Base-by-base conservation (phyloP, 805 yeast species). In the Wickerhamomyces pijperi region DNA sequence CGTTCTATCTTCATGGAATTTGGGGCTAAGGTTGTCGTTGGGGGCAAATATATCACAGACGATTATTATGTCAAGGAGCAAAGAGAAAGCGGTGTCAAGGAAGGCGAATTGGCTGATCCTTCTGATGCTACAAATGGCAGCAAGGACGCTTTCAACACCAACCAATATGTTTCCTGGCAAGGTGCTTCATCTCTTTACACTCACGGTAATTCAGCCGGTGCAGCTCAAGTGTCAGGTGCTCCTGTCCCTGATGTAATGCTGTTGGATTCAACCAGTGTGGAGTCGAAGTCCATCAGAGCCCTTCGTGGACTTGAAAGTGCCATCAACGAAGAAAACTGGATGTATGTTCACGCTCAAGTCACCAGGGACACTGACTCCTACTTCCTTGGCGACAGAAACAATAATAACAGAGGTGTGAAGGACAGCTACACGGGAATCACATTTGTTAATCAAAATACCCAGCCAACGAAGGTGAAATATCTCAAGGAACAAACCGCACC, bases 1-100 rank as follows among this genome's bases (percentile, higher is more conserved):
- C 73, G 94, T 41, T 79, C 94, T 14, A 78, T 87, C 2, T 92
- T 74, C 61, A 72, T 87, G 46, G 97, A 88, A 60, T 90, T 92
- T 65, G 98, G 98, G 4, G 83, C 95, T 19, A 75, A 76, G 44
- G 76, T 88, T 37, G 67, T 92, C 31, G 71, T 75, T 17, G 82
- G 84, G 39, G 98, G 98, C 34, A 74, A 71, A 45, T 76, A 82
- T 47, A 81, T 84, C 21, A 68, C 64, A 12, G 98, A 92, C 62
- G 98, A 92, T 59, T 92, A 88, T 58, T 84, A 88, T 66, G 94
- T 78, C 1, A 62, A 71, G 25, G 67, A 60, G 36, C 64, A 72
- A 3, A 59, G 63, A 16, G 60, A 55, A 25, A 70, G 66, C 34
- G 74, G 73, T 29, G 81, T 75, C 21, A 69, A 71, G 15, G 76